Percentiles rank a stretch among this genome's conserved stretches.
phyloP scores from a whole-genome alignment of 2,329 filamentous ascomycete genomes.

The Pezicula carpinea region DNA sequence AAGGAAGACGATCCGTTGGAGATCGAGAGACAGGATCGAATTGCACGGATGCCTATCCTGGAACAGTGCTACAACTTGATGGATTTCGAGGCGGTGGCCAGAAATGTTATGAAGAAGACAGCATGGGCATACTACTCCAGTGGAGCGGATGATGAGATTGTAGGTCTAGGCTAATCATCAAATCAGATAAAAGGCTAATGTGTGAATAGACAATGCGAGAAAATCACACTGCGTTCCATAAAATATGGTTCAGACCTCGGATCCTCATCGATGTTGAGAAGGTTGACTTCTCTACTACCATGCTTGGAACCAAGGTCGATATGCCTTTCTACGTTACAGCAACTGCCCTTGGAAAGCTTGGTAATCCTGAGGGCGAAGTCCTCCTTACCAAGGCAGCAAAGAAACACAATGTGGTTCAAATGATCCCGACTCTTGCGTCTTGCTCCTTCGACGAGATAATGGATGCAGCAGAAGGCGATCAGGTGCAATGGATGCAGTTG shows the following conservation, averaged over 20 bases:
- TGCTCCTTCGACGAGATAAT: slow-evolving; percentile 98
- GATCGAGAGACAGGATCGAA: slow-evolving; percentile 67
- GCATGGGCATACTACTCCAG: slow-evolving; percentile 98
- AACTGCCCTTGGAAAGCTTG: slow-evolving; percentile 91
- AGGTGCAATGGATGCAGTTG: slow-evolving; percentile 94
- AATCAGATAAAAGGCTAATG: slow-evolving; percentile 10
- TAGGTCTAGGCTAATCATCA: slow-evolving; percentile 34
- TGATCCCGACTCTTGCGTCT: slow-evolving; percentile 96
- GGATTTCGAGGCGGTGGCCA: slow-evolving; percentile 93
- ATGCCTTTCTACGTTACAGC: slow-evolving; percentile 97
- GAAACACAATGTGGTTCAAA: slow-evolving; percentile 89
- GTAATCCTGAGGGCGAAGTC: slow-evolving; percentile 90
- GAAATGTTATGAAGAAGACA: slow-evolving; percentile 87
- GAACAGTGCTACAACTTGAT: slow-evolving; percentile 89
- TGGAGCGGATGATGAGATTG: slow-evolving; percentile 85
- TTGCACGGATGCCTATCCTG: slow-evolving; percentile 70
- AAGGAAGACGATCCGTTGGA: slow-evolving; percentile 67
- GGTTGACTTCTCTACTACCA: slow-evolving; percentile 82
- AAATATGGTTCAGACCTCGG: slow-evolving; percentile 92
- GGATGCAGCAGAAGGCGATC: slow-evolving; percentile 73
- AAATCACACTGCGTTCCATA: slow-evolving; percentile 94
- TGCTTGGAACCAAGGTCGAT: slow-evolving; percentile 81
- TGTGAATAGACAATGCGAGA: slow-evolving; percentile 74
- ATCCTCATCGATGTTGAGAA: slow-evolving; percentile 86
- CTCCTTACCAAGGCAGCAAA: slow-evolving; percentile 78